Base-by-base conservation (phyloP, 768 basidiomycete species). In the Russula foetens region DNA sequence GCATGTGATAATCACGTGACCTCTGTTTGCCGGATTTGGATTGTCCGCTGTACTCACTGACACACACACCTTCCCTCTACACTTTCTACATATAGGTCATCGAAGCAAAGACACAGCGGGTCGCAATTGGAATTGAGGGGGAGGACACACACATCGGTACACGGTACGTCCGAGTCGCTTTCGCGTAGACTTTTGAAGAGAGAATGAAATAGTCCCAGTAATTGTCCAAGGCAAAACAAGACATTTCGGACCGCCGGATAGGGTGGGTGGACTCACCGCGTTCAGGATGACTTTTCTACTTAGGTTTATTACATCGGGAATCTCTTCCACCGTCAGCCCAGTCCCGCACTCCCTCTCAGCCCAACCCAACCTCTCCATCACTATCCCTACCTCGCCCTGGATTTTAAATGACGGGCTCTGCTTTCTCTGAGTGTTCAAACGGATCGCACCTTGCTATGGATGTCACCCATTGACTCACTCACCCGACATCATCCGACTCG, bases 1-100 rank as follows among this genome's bases (percentile, higher is more conserved):
- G 0, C 89, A 97, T 73, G 97, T 70, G 97, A 98, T 74, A 98
- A 98, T 71, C 95, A 95, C 71, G 97, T 96, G 70, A 67, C 88
- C 77, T n/a, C 43, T 29, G 39, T 47, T 23, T 35, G 19, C 33
- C 24, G 14, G 15, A 7, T 2, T 1, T 26, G 45, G 8, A 39
- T 8, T 52, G 15, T 41, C n/a, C n/a, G n/a, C 46, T 43, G 5
- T 24, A 24, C 38, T 11, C 35, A 29, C n/a, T n/a, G n/a, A n/a
- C n/a, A n/a, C n/a, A n/a, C n/a, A n/a, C n/a, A n/a, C 23, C 43
- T 31, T 1, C 35, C 8, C 35, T 6, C 35, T 35, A 11, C 11
- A n/a, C 9, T 35, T 12, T 35, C 35, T 23, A 31, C 24, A 69
- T 29, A 98, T 35, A 41, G 94, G 88, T 98, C 39, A 78, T 96